Conservation (phyloP, 2,329 filamentous ascomycete genomes). For the Alternaria tenuissima region DNA sequence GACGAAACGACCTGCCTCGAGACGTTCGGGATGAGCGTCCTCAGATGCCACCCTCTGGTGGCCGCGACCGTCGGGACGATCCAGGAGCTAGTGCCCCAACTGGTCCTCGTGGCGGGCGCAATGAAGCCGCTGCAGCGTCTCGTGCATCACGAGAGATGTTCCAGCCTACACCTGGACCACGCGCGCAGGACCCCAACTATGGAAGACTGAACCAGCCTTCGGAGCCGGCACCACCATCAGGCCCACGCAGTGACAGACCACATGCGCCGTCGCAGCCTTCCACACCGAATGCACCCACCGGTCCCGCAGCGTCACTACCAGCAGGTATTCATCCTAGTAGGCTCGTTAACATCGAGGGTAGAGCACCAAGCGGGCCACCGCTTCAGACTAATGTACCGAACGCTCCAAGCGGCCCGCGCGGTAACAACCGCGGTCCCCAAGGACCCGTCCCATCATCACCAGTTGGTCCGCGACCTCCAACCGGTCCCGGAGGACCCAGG, state of each 20-base stretch:
- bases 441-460: slow-evolving; percentile 39
- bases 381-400: slow-evolving; percentile 45
- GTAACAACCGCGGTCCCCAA: slow-evolving; percentile 35
- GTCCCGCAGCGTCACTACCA: slow-evolving; percentile 45
- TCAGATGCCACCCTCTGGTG: slow-evolving; percentile 32
- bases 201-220: slow-evolving; percentile 58
- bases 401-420: slow-evolving; percentile 48
- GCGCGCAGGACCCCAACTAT: slow-evolving; percentile 57
- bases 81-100: slow-evolving; percentile 57
- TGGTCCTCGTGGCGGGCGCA: slow-evolving; percentile 60
- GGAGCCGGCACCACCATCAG: slow-evolving; percentile 62
- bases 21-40: slow-evolving; percentile 47
- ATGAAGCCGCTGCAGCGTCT: slow-evolving; percentile 33
- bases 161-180: slow-evolving; percentile 44
- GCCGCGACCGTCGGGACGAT: slow-evolving; percentile 53
- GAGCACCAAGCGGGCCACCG: slow-evolving; percentile 25
- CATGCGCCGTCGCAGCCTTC: slow-evolving; percentile 36
- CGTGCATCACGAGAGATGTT: slow-evolving; percentile 52
- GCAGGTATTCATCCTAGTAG: slow-evolving; percentile 64
- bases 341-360: slow-evolving; percentile 54
- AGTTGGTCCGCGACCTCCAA: slow-evolving; percentile 42
- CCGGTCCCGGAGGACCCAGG: slow-evolving; percentile 42
- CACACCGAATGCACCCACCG: slow-evolving; percentile 45
- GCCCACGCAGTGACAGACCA: slow-evolving; percentile 57
- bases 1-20: slow-evolving; percentile 34